phyloP scores from a whole-genome alignment of 345 rosid species.

The Lumnitzera racemosa region DNA sequence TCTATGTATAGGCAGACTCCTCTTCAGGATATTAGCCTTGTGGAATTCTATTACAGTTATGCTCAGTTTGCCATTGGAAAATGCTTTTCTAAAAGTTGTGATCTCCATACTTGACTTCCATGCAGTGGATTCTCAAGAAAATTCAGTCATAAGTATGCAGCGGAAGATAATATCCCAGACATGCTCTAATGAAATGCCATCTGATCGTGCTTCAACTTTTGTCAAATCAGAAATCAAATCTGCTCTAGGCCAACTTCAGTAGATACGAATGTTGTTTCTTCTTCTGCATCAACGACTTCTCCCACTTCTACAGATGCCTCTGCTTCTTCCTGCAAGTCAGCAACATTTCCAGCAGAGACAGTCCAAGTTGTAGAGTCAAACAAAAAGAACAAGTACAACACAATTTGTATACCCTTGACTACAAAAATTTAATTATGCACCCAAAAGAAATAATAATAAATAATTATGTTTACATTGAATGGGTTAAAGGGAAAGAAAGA shows the following conservation, averaged over 20 bases:
- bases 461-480: background rate
- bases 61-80: constrained; percentile 1
- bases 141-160: constrained; percentile 29
- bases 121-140: constrained; percentile 37
- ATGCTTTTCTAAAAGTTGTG: background rate
- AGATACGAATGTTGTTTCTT: constrained; percentile 22
- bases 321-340: constrained; percentile 17
- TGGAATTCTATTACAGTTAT: background rate
- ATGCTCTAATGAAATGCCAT: constrained; percentile 21
- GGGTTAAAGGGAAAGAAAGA: too few relatives aligned
- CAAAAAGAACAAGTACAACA: constrained; percentile 43
- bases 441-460: too few relatives aligned
- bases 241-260: constrained; percentile 27
- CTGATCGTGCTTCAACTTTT: constrained; percentile 18
- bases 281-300: constrained; percentile 23
- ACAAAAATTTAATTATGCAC: background rate
- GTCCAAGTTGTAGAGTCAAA: constrained; percentile 34
- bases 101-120: background rate
- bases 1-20: constrained; percentile 1
- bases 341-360: constrained; percentile 31
- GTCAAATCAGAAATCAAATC: constrained; percentile 29
- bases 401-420: background rate
- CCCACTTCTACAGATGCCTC: constrained; percentile 16
- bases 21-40: background rate
- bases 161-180: constrained; percentile 13